These are phyloP conservation scores for Sclerotinia trifoliorum DNA, from an alignment of 2,329 filamentous ascomycete genomes.

Conservation along the genomic window DNA sequence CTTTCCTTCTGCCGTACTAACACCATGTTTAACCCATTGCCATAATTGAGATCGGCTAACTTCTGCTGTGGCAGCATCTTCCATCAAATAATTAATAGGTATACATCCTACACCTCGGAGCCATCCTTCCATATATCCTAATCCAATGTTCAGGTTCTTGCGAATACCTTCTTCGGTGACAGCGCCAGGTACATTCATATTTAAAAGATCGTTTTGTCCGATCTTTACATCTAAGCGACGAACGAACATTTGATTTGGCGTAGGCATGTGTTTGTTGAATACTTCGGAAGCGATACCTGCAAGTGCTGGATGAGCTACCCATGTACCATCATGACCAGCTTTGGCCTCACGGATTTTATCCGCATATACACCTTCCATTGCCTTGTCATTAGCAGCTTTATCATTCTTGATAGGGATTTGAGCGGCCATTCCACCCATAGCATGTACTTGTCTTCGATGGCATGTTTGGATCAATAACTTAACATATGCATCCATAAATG, in stretches of 20 bases:
- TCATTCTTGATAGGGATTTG: constrained; percentile 99
- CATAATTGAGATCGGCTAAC: constrained; percentile 92
- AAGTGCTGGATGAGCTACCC: constrained; percentile 95
- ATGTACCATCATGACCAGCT: constrained; percentile 92
- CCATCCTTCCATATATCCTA: constrained; percentile 99
- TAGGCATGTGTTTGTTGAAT: constrained; percentile 99
- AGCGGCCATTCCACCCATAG: constrained; percentile 98
- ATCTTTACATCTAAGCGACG: constrained; percentile 88
- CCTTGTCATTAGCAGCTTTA: constrained; percentile 82
- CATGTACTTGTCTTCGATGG: constrained; percentile 94
- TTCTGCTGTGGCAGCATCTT: constrained; percentile 95
- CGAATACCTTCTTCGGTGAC: constrained; percentile 93
- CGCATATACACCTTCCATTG: constrained; percentile 88
- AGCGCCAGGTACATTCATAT: constrained; percentile 94
- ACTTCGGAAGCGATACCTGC: constrained; percentile 84
- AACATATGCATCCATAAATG: constrained; percentile 97
- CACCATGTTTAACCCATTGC: constrained; percentile 82
- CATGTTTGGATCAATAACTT: constrained; percentile 98
- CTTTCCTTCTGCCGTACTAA: constrained; percentile 83
- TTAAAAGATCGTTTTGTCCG: constrained; percentile 84
- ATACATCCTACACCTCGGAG: constrained; percentile 91
- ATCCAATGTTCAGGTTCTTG: constrained; percentile 95
- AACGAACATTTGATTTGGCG: constrained; percentile 91
- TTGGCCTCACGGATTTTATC: constrained; percentile 96
- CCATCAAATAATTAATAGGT: constrained; percentile 97